A percentile compares a stretch with the other conserved stretches of the same genome.
Evolutionary conservation across 2,329 filamentous ascomycete genomes (phyloP).

Genomic region (Aphanocladium album): DNA sequence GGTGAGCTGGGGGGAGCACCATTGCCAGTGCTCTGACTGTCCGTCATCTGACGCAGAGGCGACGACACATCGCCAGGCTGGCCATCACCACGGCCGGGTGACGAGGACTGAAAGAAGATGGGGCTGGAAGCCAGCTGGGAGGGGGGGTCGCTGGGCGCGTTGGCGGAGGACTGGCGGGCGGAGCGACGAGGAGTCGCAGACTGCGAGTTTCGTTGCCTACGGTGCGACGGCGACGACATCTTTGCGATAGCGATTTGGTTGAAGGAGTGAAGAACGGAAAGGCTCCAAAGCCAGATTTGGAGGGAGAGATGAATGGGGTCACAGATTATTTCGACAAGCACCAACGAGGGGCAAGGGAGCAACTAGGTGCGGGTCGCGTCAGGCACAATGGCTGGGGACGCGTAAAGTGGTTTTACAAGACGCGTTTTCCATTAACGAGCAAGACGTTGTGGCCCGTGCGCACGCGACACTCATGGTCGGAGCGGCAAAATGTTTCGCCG

Average conservation of each 20-base stretch:
- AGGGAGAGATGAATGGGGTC: constrained; percentile 17
- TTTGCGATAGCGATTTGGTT: constrained; percentile 14
- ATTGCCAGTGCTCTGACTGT: constrained; percentile 47
- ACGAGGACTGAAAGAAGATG: constrained; percentile 64
- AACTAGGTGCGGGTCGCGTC: constrained; percentile 20
- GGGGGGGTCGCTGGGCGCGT: constrained; percentile 42
- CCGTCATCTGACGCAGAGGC: constrained; percentile 52
- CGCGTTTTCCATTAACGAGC: constrained; percentile 17
- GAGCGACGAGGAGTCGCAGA: constrained; percentile 39
- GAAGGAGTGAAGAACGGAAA: constrained; percentile 11
- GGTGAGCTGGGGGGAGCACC: constrained; percentile 51
- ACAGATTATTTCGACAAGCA: constrained; percentile 15
- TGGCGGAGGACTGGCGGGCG: constrained; percentile 33
- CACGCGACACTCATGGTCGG: constrained; percentile 18
- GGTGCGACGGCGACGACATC: constrained; percentile 42
- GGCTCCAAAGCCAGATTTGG: not conserved
- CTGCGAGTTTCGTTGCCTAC: constrained; percentile 49
- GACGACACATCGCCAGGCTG: constrained; percentile 42
- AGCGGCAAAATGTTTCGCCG: constrained; percentile 30
- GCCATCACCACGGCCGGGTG: constrained; percentile 29
- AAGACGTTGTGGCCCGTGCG: constrained; percentile 20
- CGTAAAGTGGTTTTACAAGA: constrained; percentile 36
- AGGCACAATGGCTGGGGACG: constrained; percentile 20
- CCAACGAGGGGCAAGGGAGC: constrained; percentile 20
- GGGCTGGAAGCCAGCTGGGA: constrained; percentile 69